Conservation (phyloP, 495 filamentous ascomycete genomes). For the Hamigera avellanea region DNA sequence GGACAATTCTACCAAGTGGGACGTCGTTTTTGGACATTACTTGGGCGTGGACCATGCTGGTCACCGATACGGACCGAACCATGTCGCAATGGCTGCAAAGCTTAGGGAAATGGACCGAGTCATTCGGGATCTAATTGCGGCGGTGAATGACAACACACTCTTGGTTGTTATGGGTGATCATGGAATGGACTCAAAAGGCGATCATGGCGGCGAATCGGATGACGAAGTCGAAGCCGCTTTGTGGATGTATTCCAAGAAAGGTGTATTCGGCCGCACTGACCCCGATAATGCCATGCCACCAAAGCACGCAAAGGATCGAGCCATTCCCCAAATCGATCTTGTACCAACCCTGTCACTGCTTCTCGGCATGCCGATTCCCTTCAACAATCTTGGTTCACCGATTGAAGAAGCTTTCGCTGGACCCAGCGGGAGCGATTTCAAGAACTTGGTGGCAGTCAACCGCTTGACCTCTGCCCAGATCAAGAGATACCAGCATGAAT, state of each 20-base stretch:
- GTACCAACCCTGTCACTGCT: slow-evolving; percentile 84
- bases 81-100: slow-evolving; percentile 83
- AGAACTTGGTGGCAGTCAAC: slow-evolving; percentile 63
- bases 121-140: slow-evolving; percentile 56
- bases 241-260: slow-evolving; percentile 94
- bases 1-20: slow-evolving; percentile 61
- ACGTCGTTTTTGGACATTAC: slow-evolving; percentile 85
- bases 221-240: slow-evolving; percentile 89
- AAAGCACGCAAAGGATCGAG: slow-evolving; percentile 60
- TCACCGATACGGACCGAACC: slow-evolving; percentile 89
- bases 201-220: slow-evolving; percentile 93
- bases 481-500: slow-evolving; percentile 70
- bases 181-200: slow-evolving; percentile 94
- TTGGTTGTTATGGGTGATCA: slow-evolving; percentile 97
- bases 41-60: slow-evolving; percentile 96
- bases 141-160: slow-evolving; percentile 73
- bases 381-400: slow-evolving; percentile 90
- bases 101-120: slow-evolving; percentile 82
- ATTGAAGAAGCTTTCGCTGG: slow-evolving; percentile 91
- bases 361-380: slow-evolving; percentile 85
- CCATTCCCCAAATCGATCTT: slow-evolving; percentile 90
- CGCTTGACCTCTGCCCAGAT: slow-evolving; percentile 76
- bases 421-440: slow-evolving; percentile 50
- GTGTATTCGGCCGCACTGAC: slow-evolving; percentile 66
- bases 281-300: slow-evolving; percentile 52